Evolutionary conservation across 1,284 basidiomycete genomes (phyloP).

Genomic region (Thecaphora frezii): DNA sequence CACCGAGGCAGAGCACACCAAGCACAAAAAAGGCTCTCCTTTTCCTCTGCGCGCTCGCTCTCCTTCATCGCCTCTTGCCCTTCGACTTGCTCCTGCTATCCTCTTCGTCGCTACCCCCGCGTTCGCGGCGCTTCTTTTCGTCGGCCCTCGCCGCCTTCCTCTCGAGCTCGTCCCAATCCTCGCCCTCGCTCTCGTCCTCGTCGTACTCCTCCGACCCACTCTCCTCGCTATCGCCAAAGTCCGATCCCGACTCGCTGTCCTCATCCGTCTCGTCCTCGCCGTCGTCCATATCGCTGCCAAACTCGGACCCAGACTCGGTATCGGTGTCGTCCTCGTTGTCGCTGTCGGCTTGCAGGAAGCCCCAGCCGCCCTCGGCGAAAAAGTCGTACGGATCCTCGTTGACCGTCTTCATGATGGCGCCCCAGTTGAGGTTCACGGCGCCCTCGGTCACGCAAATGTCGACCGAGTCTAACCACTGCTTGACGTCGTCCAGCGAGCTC

Average conservation of each 20-base stretch:
- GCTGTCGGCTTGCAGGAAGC: slow-evolving; percentile 67
- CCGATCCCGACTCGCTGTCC: slow-evolving; percentile 49
- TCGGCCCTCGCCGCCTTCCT: slow-evolving; percentile 65
- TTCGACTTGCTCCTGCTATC: slow-evolving; percentile 23
- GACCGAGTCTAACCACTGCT: slow-evolving; percentile 81
- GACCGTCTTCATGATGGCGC: slow-evolving; percentile 71
- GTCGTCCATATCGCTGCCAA: slow-evolving; percentile 57
- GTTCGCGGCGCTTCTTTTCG: slow-evolving; percentile 45
- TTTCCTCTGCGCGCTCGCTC: too few relatives aligned
- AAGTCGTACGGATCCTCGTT: slow-evolving; percentile 78
- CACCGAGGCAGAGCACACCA: too few relatives aligned
- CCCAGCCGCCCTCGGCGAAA: slow-evolving; percentile 94
- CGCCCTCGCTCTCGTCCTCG: slow-evolving; percentile 65
- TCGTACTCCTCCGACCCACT: slow-evolving; percentile 70
- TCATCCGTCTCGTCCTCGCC: slow-evolving; percentile 54
- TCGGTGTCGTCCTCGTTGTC: slow-evolving; percentile 24
- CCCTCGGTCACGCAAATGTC: slow-evolving; percentile 95
- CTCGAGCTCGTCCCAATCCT: slow-evolving; percentile 94
- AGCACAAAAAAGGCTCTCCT: too few relatives aligned
- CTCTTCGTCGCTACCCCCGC: slow-evolving; percentile 42
- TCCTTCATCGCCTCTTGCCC: slow-evolving; percentile 35
- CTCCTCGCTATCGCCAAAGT: slow-evolving; percentile 56
- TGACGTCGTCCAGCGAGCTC: slow-evolving; percentile 51
- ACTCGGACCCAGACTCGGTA: slow-evolving; percentile 53
- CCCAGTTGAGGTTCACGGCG: slow-evolving; percentile 97